Base-by-base conservation (phyloP, 2,329 filamentous ascomycete genomes). In the Aspergillus terreus region DNA sequence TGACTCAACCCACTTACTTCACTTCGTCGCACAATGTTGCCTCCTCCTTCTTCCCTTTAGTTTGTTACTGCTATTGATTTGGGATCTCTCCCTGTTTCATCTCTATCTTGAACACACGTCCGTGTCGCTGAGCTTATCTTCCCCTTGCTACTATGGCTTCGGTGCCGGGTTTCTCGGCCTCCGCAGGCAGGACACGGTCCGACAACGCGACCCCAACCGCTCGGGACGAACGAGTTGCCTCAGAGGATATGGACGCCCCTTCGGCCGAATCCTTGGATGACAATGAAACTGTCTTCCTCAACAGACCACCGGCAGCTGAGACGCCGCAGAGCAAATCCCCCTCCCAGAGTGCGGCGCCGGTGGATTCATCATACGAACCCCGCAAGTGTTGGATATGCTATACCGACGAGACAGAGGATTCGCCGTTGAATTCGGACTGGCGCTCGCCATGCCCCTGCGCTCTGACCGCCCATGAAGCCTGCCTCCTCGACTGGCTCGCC, bases 401-500 rank as follows among this genome's bases (percentile, higher is more conserved):
- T 67, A 79, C 78, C 45, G 83, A 86, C 54, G 80, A 84, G 59
- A 83, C 78, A 6, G 84, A 87, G 62, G 83, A 87, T 51, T 71
- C 69, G 19, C 79, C 80, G 7, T 76, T 78, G 11, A 80, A 80
- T 23, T 78, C 78, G 2, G 78, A 80, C 59, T 99, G 94, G 92
- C 85, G 90, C 42, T 88, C 87, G 49, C 92, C 94, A 1, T 99
- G 94, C 68, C 87, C 87, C 0, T 99, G 94, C 72, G 91, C 89
- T 11, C 79, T 99, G 36, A 88, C 89, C 50, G 94, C 92, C 1
- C 94, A 99, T 68, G 91, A 97, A 69, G 82, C 84, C 54, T 96
- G 92, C 68, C 80, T 97, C 58, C 78, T 97, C 36, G 87, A 90
- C 63, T 99, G 92, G 92, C 87, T 97, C 15, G 87, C 89, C n/a